Conservation (phyloP, 1,139 yeast species). For the Geotrichum fermentans region DNA sequence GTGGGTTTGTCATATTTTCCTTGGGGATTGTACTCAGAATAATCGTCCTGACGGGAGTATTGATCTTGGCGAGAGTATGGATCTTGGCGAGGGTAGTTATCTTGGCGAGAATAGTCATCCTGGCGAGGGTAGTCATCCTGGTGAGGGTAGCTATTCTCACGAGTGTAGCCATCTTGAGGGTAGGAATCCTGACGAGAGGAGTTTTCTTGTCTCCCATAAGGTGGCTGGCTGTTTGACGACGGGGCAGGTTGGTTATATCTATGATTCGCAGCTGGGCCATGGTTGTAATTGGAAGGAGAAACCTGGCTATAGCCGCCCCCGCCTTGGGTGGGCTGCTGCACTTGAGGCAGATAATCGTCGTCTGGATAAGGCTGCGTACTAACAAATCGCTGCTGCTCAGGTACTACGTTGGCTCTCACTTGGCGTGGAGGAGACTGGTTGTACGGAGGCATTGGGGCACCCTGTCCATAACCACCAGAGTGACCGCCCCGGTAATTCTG, state of each 20-base stretch:
- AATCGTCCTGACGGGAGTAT: not conserved
- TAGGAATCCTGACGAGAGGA: not conserved
- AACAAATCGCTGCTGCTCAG: too few species aligned
- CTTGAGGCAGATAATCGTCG: too few species aligned
- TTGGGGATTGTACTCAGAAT: not conserved
- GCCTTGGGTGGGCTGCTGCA: too few species aligned
- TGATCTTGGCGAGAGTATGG: not conserved
- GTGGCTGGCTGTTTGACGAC: not conserved
- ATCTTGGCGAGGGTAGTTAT: not conserved
- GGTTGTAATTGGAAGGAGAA: conserved; percentile 4
- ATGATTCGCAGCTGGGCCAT: not conserved
- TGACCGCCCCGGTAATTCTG: too few species aligned
- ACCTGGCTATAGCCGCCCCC: conserved; percentile 3
- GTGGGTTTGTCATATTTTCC: not conserved
- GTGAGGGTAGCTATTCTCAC: not conserved
- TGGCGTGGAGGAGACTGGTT: too few species aligned
- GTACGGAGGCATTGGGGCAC: too few species aligned
- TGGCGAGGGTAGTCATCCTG: not conserved
- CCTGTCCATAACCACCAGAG: too few species aligned
- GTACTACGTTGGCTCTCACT: too few species aligned
- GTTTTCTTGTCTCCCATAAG: not conserved
- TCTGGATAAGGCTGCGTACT: too few species aligned
- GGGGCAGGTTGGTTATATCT: not conserved
- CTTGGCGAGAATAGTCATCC: not conserved
- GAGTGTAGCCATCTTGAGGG: conserved; percentile 1